Evolutionary conservation across 2,329 filamentous ascomycete species (phyloP), one percentile per base, ranked within the genome.

Genomic region (Ceratocystis smalleyi): DNA sequence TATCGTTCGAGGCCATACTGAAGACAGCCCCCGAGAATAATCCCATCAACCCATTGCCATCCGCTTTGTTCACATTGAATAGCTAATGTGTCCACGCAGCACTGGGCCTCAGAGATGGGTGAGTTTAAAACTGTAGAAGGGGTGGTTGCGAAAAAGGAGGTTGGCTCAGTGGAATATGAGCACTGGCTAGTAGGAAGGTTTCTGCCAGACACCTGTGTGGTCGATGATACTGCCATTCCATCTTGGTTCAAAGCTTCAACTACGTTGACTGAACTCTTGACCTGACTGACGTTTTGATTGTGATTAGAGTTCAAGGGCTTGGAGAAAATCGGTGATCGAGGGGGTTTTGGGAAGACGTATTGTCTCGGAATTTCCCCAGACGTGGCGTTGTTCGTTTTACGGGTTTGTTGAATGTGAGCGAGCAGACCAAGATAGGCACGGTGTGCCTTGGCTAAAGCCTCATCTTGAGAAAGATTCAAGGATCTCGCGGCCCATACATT

Each of bases 1-100:
- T 94, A 95, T 71, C 89, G 85, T 67, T 90, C 89, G 15, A 97
- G 76, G 6, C 89, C 91, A 75, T 97, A 97, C 61, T 92, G 87
- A 65, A 99, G 78, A 75, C 94, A 97, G 1, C 94, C 94, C 47
- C 88, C 90, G 5, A 97, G 78, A 47, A 97, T 78, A 78, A 97
- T 91, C 1, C 94, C 94, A 71, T 97, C 92, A 63, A 91, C 82
- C 94, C 94, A 99, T 69, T 84, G 82, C 88, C 89, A 94, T 8
- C 80, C 81, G 70, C 86, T 89, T 72, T 92, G 86, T 70, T 88
- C 84, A 71, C 90, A 95, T 5, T 95, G 75, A 68, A 79, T 83
- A 17, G 83, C 84, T 22, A 96, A 78, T 70, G 90, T 83, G 45
- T 88, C 83, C 22, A 95, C 74, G 1, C 88, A 87, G 5, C 81